Percentiles rank a stretch among this genome's conserved stretches.
Evolutionary conservation across 805 yeast genomes (phyloP).

Genomic region (Barnettozyma botsteinii): DNA sequence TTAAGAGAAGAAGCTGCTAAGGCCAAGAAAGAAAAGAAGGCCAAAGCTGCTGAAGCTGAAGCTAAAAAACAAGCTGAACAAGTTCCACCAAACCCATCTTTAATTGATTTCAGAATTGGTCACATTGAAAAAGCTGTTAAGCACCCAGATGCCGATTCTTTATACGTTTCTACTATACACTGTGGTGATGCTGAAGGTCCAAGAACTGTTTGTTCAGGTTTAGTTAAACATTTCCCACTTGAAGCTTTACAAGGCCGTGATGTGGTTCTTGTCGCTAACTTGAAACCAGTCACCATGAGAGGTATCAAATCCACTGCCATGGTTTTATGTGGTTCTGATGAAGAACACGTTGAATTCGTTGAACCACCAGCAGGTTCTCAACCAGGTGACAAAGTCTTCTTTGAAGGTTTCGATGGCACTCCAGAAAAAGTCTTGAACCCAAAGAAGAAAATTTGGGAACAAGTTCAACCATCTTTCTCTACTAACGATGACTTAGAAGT

Average conservation of each 20-base stretch:
- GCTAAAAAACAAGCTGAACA: conserved; percentile 51
- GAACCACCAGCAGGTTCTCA: conserved; percentile 90
- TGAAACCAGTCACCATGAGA: conserved; percentile 97
- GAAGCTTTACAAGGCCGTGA: conserved; percentile 95
- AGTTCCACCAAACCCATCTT: conserved; percentile 71
- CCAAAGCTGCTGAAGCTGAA: conserved; percentile 36
- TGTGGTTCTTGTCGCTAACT: conserved; percentile 88
- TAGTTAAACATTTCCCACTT: conserved; percentile 80
- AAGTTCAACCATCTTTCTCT: conserved; percentile 84
- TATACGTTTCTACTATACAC: conserved; percentile 94
- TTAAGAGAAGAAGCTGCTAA: conserved; percentile 51
- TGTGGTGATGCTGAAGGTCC: conserved; percentile 97
- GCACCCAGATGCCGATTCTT: conserved; percentile 96
- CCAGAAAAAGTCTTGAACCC: conserved; percentile 95
- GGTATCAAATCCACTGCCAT: conserved; percentile 93
- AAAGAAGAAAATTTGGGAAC: conserved; percentile 97
- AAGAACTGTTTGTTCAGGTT: conserved; percentile 96
- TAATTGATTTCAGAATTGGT: conserved; percentile 92
- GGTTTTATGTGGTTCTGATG: conserved; percentile 91
- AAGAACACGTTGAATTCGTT: conserved; percentile 81
- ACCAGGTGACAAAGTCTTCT: conserved; percentile 95
- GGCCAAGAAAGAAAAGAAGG: conserved; percentile 58
- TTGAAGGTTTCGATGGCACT: conserved; percentile 81
- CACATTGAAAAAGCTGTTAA: conserved; percentile 92
- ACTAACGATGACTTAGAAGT: conserved; percentile 75